A percentile compares a stretch with the other conserved stretches of the same genome.
phyloP scores from a whole-genome alignment of 2,329 filamentous ascomycete species.

The Scedosporium apiospermum region DNA sequence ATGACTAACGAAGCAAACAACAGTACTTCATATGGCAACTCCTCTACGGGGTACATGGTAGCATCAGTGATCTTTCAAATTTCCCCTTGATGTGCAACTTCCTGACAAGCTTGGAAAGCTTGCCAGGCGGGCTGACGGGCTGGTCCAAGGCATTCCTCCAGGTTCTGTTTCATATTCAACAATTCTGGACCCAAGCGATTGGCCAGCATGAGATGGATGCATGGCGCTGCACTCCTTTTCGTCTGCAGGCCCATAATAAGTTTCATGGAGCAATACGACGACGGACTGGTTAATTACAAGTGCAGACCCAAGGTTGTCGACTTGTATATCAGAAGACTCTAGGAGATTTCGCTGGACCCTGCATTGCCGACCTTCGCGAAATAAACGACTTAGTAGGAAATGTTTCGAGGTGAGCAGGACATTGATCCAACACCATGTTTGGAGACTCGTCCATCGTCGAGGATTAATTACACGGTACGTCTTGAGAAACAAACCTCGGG shows the following conservation, averaged over 20 bases:
- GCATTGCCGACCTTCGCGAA: not conserved
- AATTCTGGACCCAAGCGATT: constrained; percentile 8
- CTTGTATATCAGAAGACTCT: too few species aligned
- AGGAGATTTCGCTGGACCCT: not conserved
- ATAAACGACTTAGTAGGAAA: not conserved
- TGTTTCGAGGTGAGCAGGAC: not conserved
- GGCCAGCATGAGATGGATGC: not conserved
- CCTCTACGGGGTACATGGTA: too few species aligned
- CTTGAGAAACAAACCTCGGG: too few species aligned
- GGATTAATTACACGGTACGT: too few species aligned
- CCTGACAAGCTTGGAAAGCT: not conserved
- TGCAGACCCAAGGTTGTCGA: too few species aligned
- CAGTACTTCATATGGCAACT: too few species aligned
- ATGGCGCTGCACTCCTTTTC: constrained; percentile 11
- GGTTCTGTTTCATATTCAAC: constrained; percentile 13
- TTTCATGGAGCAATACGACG: not conserved
- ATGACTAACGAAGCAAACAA: too few species aligned
- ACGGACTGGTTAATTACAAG: too few species aligned
- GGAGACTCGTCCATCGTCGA: too few species aligned
- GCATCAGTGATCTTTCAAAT: too few species aligned
- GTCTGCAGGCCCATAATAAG: constrained; percentile 8
- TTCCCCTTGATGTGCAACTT: not conserved
- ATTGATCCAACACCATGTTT: not conserved
- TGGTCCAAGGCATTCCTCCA: constrained; percentile 8
- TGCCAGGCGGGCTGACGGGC: not conserved